These are phyloP conservation scores for Amauroascus verrucosus DNA, from an alignment of 2,329 filamentous ascomycete genomes.

Conservation along the genomic window DNA sequence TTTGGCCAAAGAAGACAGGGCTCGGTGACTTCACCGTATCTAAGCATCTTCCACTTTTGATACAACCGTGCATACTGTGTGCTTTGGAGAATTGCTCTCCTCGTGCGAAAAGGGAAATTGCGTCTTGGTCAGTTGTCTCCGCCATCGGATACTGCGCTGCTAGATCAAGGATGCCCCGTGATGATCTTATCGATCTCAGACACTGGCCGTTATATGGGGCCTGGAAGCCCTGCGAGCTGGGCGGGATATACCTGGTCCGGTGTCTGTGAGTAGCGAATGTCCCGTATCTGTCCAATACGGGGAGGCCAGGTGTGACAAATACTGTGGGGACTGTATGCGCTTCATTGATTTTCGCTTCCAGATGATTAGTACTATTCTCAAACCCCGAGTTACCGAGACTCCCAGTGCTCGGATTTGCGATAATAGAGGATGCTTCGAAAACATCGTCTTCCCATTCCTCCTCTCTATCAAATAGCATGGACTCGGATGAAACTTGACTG, in stretches of 20 bases:
- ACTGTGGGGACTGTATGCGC: neutral
- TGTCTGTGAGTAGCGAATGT: neutral
- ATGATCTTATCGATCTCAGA: neutral
- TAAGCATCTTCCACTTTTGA: neutral
- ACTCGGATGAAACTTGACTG: conserved; percentile 23
- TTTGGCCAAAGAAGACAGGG: conserved; percentile 1
- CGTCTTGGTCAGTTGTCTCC: neutral
- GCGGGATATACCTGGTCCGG: conserved; percentile 9
- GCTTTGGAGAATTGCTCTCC: neutral
- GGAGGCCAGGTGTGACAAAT: neutral
- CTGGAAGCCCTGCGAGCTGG: neutral
- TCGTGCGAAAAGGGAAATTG: neutral
- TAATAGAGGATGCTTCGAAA: neutral
- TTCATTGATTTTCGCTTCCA: neutral
- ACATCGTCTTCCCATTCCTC: neutral
- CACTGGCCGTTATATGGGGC: neutral
- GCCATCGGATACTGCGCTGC: neutral
- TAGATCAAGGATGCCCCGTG: neutral
- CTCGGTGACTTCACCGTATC: neutral
- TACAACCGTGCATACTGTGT: neutral
- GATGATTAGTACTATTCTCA: neutral
- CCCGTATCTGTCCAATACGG: conserved; percentile 10
- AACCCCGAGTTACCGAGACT: neutral
- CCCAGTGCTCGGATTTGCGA: neutral
- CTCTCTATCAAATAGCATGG: conserved; percentile 28